phyloP scores from a whole-genome alignment of 106 monocot genomes.

The Apostasia shenzhenica region DNA sequence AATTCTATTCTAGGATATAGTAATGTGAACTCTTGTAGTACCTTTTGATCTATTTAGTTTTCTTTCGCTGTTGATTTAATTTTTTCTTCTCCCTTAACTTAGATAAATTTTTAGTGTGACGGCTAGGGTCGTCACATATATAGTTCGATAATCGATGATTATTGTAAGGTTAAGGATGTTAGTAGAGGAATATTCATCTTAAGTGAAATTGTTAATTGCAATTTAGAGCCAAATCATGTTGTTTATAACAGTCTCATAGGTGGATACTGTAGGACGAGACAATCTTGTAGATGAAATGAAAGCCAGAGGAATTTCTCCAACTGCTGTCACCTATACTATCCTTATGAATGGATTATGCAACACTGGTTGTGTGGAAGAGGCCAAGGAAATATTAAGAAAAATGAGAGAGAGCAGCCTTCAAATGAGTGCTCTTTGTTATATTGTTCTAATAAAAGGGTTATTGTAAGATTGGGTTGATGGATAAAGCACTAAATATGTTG shows the following conservation, averaged over 20 bases:
- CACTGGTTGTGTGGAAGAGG: conserved; percentile 54
- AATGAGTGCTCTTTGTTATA: conserved; percentile 63
- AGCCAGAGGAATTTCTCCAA: conserved; percentile 44
- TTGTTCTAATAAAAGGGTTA: conserved; percentile 59
- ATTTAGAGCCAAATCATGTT: conserved; percentile 53
- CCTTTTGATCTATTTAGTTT: no score
- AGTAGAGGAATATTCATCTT: conserved; percentile 43
- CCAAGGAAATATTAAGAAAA: conserved; percentile 29
- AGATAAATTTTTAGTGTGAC: no score
- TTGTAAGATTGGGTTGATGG: conserved; percentile 62
- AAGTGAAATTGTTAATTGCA: conserved; percentile 36
- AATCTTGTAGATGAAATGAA: conserved; percentile 61
- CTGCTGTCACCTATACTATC: conserved; percentile 49
- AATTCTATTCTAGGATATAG: no score
- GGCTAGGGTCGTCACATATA: conserved; percentile 17
- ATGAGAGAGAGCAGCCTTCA: conserved; percentile 38
- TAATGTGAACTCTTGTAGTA: no score
- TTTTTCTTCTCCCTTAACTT: no score
- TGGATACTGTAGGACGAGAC: conserved; percentile 38
- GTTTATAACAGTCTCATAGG: conserved; percentile 67
- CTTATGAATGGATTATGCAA: conserved; percentile 74
- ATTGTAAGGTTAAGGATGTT: conserved; percentile 58
- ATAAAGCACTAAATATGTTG: conserved; percentile 42
- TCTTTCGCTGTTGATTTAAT: no score
- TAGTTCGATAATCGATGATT: conserved; percentile 62